Evolutionary conservation across 306 rosid species (phyloP).

Genomic region (Citrullus colocynthis): DNA sequence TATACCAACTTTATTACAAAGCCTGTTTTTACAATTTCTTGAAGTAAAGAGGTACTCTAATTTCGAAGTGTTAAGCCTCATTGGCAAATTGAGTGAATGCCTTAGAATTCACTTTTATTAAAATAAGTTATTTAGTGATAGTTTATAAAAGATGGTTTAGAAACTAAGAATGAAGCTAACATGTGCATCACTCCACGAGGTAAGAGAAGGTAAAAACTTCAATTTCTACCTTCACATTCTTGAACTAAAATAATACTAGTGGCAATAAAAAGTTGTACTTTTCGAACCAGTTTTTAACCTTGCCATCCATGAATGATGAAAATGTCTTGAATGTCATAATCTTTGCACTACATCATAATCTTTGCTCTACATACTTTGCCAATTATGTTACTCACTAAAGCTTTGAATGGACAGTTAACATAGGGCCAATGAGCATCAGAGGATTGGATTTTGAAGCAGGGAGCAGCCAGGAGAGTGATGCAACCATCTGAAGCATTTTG

Average conservation of each 20-base stretch:
- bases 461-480: constrained; percentile 10
- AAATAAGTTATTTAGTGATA: background rate
- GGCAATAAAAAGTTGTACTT: no score
- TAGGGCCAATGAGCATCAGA: constrained; percentile 68
- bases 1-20: background rate
- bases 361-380: background rate
- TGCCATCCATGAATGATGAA: background rate
- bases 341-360: background rate
- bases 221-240: no score
- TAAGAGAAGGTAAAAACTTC: no score
- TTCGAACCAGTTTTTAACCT: background rate
- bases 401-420: constrained; percentile 45
- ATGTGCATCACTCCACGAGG: no score
- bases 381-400: constrained; percentile 9
- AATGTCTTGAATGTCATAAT: background rate
- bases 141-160: background rate
- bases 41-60: background rate
- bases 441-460: constrained; percentile 52
- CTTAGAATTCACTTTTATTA: background rate
- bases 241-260: no score
- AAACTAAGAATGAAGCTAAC: background rate
- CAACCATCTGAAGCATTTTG: background rate
- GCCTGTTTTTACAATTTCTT: background rate
- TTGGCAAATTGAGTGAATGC: background rate
- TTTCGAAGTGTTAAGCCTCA: background rate